Percentiles rank a stretch among this genome's conserved stretches.
These are phyloP conservation scores for Microsporum audouinii DNA, from an alignment of 2,329 filamentous ascomycete genomes.

Conservation along the genomic window DNA sequence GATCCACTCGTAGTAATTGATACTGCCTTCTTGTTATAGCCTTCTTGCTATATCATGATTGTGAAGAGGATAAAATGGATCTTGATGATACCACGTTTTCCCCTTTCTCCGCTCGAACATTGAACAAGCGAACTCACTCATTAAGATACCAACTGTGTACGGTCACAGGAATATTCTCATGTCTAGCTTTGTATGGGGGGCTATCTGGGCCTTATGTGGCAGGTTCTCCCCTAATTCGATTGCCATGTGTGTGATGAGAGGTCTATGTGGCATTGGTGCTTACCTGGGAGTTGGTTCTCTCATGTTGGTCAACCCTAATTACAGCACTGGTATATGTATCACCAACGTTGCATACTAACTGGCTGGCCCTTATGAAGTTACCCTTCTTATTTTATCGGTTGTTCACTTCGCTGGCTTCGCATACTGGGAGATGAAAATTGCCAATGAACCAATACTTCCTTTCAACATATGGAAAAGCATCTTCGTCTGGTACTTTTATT, in stretches of 20 bases:
- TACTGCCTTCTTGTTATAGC: too few relatives aligned
- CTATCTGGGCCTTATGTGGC: background rate
- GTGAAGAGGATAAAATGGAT: too few relatives aligned
- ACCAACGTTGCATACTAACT: too few relatives aligned
- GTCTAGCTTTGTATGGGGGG: background rate
- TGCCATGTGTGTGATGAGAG: background rate
- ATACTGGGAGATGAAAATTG: background rate
- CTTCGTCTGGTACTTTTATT: background rate
- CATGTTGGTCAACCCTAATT: background rate
- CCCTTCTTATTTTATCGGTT: background rate
- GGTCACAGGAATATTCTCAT: background rate
- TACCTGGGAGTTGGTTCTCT: background rate
- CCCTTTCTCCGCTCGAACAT: too few relatives aligned
- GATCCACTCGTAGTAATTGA: too few relatives aligned
- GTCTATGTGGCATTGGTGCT: background rate
- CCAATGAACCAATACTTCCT: background rate
- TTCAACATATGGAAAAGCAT: background rate
- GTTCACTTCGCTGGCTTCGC: background rate
- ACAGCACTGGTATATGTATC: background rate
- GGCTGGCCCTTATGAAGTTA: background rate
- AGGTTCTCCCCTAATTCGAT: background rate
- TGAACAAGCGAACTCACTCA: too few relatives aligned
- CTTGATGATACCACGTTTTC: too few relatives aligned
- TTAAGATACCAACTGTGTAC: background rate
- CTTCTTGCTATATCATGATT: too few relatives aligned